Percentiles rank a stretch among this genome's conserved stretches.
Evolutionary conservation across 176 grass and related monocot genomes (phyloP).

Genomic region (Canna indica): DNA sequence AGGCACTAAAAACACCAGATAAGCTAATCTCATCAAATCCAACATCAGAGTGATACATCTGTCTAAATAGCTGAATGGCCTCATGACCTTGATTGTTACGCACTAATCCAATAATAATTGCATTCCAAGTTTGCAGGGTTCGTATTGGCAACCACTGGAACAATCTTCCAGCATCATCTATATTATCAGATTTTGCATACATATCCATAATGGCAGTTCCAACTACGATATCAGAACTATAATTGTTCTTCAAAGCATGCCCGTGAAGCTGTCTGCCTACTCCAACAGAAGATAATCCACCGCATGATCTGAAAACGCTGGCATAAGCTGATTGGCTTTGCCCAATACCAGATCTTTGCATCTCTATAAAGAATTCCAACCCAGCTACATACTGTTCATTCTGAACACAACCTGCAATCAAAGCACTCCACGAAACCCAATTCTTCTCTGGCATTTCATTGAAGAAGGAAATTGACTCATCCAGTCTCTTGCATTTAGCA

Average conservation of each 20-base stretch:
- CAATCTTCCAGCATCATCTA: conserved; percentile 51
- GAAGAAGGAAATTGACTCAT: conserved; percentile 46
- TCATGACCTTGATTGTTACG: conserved; percentile 37
- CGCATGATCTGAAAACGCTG: conserved; percentile 65
- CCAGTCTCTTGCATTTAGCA: conserved; percentile 60
- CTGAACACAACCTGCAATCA: conserved; percentile 45
- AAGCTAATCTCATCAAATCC: conserved; percentile 60
- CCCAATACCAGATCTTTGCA: conserved; percentile 53
- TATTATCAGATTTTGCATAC: conserved; percentile 54
- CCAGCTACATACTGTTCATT: conserved; percentile 40
- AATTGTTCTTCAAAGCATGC: conserved; percentile 71
- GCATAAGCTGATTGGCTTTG: conserved; percentile 68
- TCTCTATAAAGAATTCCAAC: conserved; percentile 55
- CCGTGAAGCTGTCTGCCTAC: conserved; percentile 53
- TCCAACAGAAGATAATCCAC: conserved; percentile 30
- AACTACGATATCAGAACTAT: conserved; percentile 46
- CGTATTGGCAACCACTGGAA: conserved; percentile 49
- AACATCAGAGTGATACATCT: conserved; percentile 41
- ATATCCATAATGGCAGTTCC: conserved; percentile 80
- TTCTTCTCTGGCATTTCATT: conserved; percentile 58
- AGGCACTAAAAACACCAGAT: conserved; percentile 64
- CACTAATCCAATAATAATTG: conserved; percentile 75
- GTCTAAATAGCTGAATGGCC: conserved; percentile 48
- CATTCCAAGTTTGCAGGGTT: conserved; percentile 58
- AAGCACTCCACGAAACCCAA: conserved; percentile 65